Base-by-base conservation (phyloP, 805 yeast species). In the Ogataea ramenticola region DNA sequence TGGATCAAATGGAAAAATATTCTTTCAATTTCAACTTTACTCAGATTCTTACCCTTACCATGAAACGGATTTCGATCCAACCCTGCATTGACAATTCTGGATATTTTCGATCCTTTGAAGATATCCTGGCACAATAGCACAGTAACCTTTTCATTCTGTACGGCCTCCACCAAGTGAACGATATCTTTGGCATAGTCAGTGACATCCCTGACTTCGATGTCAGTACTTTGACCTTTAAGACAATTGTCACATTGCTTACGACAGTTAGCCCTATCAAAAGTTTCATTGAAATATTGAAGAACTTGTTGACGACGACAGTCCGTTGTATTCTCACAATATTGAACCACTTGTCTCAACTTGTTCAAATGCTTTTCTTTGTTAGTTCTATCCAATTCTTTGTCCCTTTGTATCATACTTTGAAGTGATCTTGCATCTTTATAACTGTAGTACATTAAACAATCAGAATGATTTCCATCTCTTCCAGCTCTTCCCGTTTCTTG, bases 401-500 rank as follows among this genome's bases (percentile, higher is more conserved):
- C 98, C 45, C 80, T 71, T 46, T 80, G 80, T 37, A 93, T 89
- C 79, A 88, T 75, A 16, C 79, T 70, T 60, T 84, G 89, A 38
- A 93, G 64, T 26, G 79, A 67, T 45, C 89, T 68, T 0, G 91
- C 95, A 65, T 91, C 99, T 47, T 75, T 75, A 64, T 82, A 83
- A 11, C 81, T 75, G 61, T 84, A 93, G 54, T 77, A 91, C 75
- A 91, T 74, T 14, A 88, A 74, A 65, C 98, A 93, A 45, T 80
- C 82, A 1, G 96, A 84, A 37, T 70, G 77, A 8, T 75, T 66
- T 0, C 99, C 98, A 66, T 93, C 99, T 66, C 99, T 77, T 5
- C 99, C 99, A 4, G 98, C 99, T 64, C 99, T 79, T 8, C 99
- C 99, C 1, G 98, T 90, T 61, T 93, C 99, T 63, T 93, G 99